Evolutionary conservation across 345 rosid genomes (phyloP).

Genomic region (Bruguiera parviflora): DNA sequence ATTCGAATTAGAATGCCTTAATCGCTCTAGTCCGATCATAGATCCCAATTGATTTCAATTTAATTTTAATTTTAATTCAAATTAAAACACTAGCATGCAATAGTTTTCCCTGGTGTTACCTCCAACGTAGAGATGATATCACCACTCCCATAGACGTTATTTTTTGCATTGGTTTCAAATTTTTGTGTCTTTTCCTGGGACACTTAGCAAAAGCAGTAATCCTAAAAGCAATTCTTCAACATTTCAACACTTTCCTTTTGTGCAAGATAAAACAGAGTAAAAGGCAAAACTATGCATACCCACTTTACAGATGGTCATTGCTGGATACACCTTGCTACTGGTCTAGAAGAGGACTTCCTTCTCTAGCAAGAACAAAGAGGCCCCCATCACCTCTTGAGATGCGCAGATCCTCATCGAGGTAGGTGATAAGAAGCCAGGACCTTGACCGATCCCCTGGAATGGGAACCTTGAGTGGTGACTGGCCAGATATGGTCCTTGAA

Average conservation of each 20-base stretch:
- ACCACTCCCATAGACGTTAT: too few species aligned
- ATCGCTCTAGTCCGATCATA: too few species aligned
- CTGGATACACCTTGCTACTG: slow-evolving; percentile 30
- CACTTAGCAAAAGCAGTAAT: too few species aligned
- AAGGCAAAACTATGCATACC: not conserved
- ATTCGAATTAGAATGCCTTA: too few species aligned
- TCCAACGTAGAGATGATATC: too few species aligned
- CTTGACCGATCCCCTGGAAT: slow-evolving; percentile 62
- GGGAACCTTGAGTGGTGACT: slow-evolving; percentile 76
- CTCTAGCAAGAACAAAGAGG: slow-evolving; percentile 81
- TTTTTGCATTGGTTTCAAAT: too few species aligned
- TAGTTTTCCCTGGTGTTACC: too few species aligned
- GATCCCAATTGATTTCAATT: too few species aligned
- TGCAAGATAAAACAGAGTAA: not conserved
- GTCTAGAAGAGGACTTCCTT: slow-evolving; percentile 82
- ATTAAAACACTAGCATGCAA: too few species aligned
- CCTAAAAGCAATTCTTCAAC: not conserved
- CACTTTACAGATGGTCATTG: slow-evolving; percentile 2
- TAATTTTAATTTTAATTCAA: too few species aligned
- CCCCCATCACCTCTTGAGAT: slow-evolving; percentile 98
- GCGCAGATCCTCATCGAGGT: slow-evolving; percentile 80
- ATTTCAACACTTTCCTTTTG: not conserved
- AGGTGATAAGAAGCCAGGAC: slow-evolving; percentile 88
- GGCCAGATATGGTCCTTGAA: slow-evolving; percentile 68
- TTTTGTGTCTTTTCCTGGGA: too few species aligned